Evolutionary conservation across 805 yeast species (phyloP), one percentile per base, ranked within the genome.

Genomic region (Saturnispora serradocipensis): DNA sequence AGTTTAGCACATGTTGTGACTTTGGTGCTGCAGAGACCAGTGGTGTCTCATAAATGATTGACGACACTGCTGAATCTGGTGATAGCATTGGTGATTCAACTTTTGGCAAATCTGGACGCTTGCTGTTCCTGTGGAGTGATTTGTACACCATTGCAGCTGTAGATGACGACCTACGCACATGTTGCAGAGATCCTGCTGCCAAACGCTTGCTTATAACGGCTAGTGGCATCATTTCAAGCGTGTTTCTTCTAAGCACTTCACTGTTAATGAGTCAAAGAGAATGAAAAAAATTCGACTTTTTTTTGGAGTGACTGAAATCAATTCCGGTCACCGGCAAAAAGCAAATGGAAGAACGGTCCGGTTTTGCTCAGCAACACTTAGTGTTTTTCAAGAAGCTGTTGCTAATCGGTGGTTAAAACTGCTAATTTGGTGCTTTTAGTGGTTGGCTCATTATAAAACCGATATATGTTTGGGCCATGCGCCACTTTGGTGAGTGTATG

Each of bases 131-230:
- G 68, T 89, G 96, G 58, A 90, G 73, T 32, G 88, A 84, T 70
- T 93, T 93, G 72, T 93, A 93, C 8, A 97, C 96, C 66, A 93
- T 72, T 8, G 98, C 98, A 22, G 97, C 81, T 5, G 97, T 88
- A 18, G 97, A 88, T 5, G 88, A 81, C n/a, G 67, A 61, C n/a
- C 55, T 53, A 13, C 50, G 48, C 44, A 34, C 25, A 22, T 25
- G 13, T 25, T 38, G 43, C 30, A 46, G 18, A 8, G 49, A 46
- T n/a, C 44, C 24, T 5, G 51, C 24, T 22, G 30, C 7, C 30
- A 40, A 40, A 40, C 44, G 44, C 20, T 40, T 30, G 38, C 49
- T 48, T 6, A 51, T 25, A 35, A 48, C 39, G 10, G 45, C 30
- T 13, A 30, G n/a, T 40, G 39, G 39, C 15, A 30, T 39, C 46